Base-by-base conservation (phyloP, 768 basidiomycete species). In the Pisolithus sp. region DNA sequence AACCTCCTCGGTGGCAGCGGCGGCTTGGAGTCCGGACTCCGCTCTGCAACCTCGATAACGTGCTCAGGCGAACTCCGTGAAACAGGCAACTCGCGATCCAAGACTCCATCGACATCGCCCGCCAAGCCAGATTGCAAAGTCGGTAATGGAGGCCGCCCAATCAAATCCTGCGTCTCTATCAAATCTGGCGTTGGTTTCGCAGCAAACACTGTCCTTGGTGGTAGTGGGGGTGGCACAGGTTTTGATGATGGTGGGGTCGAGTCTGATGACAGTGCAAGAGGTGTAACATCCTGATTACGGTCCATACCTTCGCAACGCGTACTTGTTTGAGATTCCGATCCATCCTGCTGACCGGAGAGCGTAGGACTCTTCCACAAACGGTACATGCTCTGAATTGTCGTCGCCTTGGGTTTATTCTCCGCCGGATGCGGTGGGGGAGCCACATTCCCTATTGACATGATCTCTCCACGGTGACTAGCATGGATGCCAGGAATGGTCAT, bases 401-500 rank as follows among this genome's bases (percentile, higher is more conserved):
- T 77, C 45, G 76, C 74, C 64, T 79, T 63, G 13, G 60, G 58
- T 53, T 68, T 66, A 47, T 65, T 67, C 20, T 77, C 74, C 9
- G 71, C 54, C 0, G 70, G 61, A 41, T 71, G 67, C 5, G 78
- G 74, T 23, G 62, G 55, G 2, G 76, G 73, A 10, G 85, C 81
- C 51, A 80, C 79, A 59, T 87, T 84, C 10, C 90, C 90, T 76
- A 93, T 76, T 4, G 89, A 85, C 83, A 89, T 88, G 40, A 91
- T 80, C 54, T 92, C 88, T 8, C 86, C 86, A n/a, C 80, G 81
- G 61, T 91, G 85, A 58, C 83, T 87, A 3, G 81, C 88, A 60
- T 91, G 89, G 53, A 93, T 93, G 2, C 88, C 87, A 8, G 90
- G 90, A 56, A 93, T 92, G 13, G 80, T 83, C 90, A 93, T 93